Percentiles rank a stretch among this genome's conserved stretches.
Evolutionary conservation across 2,329 filamentous ascomycete genomes (phyloP).

Genomic region (Pseudofabraea citricarpa): DNA sequence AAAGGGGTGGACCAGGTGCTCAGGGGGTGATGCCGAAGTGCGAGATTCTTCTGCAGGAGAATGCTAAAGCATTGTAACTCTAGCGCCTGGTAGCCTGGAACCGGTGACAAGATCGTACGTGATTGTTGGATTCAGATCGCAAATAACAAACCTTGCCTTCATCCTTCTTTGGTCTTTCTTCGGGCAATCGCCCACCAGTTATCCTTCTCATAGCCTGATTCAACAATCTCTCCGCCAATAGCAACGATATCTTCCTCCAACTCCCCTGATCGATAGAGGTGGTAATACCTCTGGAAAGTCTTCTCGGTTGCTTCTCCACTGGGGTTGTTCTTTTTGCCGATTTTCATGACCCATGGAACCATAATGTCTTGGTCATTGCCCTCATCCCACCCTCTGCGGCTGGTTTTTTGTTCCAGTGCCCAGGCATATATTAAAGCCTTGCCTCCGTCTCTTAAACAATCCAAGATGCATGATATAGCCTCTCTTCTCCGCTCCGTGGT

Average conservation of each 20-base stretch:
- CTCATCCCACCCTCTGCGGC: constrained; percentile 84
- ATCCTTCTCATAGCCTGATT: constrained; percentile 89
- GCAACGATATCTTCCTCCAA: constrained; percentile 72
- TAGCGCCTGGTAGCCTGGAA: too few species aligned
- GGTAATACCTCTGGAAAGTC: constrained; percentile 83
- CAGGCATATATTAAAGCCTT: constrained; percentile 84
- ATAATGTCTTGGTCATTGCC: constrained; percentile 83
- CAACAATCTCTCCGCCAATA: constrained; percentile 71
- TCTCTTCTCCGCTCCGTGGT: constrained; percentile 68
- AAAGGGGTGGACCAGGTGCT: too few species aligned
- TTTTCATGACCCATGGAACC: constrained; percentile 82
- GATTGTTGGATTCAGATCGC: background rate
- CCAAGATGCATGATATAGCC: constrained; percentile 67
- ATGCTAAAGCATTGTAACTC: too few species aligned
- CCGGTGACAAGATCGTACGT: too few species aligned
- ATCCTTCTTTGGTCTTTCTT: background rate
- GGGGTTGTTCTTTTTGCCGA: constrained; percentile 29
- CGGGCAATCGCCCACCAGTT: constrained; percentile 87
- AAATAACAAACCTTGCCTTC: background rate
- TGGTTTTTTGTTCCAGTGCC: constrained; percentile 87
- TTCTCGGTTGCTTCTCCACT: constrained; percentile 29
- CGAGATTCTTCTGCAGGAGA: too few species aligned
- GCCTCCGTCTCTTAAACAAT: constrained; percentile 55
- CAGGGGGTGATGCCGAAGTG: too few species aligned
- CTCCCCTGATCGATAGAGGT: constrained; percentile 83